Evolutionary conservation across 2,329 filamentous ascomycete species (phyloP), one percentile per base, ranked within the genome.

Genomic region (Colletotrichum sp.): DNA sequence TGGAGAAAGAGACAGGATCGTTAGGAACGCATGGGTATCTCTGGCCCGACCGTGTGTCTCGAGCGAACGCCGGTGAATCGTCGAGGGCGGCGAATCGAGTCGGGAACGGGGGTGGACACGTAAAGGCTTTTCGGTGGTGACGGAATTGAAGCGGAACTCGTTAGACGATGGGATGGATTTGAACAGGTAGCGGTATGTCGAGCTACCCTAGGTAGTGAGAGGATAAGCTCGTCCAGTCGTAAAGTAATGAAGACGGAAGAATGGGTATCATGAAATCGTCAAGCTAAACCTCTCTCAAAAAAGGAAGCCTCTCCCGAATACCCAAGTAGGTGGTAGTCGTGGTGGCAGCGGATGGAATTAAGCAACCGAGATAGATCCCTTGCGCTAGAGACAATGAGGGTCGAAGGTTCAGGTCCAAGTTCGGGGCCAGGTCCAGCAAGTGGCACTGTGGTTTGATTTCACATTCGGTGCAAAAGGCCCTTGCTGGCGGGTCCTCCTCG

Each of bases 1-100:
- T 36, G 32, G 71, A 57, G 52, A 44, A 66, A 67, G 64, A 11
- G 36, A 28, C 52, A 68, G 32, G 27, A n/a, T 59, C 32, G 11
- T 74, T 68, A 77, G 71, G 76, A 70, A 70, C 74, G 67, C 76
- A 77, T 77, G 70, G 36, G 70, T 68, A 60, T 34, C 27, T 72
- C n/a, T 73, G 16, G 27, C 6, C 44, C 39, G 39, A 48, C 44
- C 28, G 39, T 34, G n/a, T 15, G 44, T 61, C 32, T 66, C 65
- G 66, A 44, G 13, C 61, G 57, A 65, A 30, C 5, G 27, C 22
- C 27, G 48, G n/a, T 12, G 39, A 22, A 36, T n/a, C 39, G 61
- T 30, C 27, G 36, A 55, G 44, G 52, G 19, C 16, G 27, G 27
- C 55, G 28, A 9, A 13, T 67, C 63, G 28, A 28, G 39, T 30